Evolutionary conservation across 306 rosid species (phyloP).

Genomic region (Cicer pinnatifidum): DNA sequence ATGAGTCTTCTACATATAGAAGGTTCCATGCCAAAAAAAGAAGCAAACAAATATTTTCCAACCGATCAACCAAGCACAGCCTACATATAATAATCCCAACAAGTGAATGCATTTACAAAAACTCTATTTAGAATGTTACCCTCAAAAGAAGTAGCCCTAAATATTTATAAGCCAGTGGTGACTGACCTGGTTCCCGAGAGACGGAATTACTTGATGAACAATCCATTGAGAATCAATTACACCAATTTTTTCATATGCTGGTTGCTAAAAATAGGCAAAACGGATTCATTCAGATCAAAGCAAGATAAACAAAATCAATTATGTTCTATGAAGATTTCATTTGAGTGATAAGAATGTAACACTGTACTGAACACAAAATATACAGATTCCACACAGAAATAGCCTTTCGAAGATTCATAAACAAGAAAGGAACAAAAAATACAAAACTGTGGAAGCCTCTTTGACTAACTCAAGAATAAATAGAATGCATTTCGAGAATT

Average conservation of each 20-base stretch:
- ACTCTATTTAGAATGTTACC: slow-evolving; percentile 18
- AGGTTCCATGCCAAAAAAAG: no score
- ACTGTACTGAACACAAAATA: slow-evolving; percentile 25
- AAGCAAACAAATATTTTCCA: not conserved
- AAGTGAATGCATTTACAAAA: slow-evolving; percentile 17
- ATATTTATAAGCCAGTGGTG: slow-evolving; percentile 26
- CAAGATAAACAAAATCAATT: slow-evolving; percentile 6
- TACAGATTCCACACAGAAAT: slow-evolving; percentile 34
- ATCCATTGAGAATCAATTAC: slow-evolving; percentile 99
- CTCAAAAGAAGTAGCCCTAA: slow-evolving; percentile 12
- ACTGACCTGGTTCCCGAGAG: slow-evolving; percentile 89
- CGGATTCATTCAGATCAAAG: slow-evolving; percentile 34
- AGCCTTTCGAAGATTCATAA: slow-evolving; percentile 4
- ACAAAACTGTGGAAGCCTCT: slow-evolving; percentile 30
- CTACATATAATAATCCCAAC: slow-evolving; percentile 36
- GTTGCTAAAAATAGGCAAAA: slow-evolving; percentile 56
- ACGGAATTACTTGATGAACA: slow-evolving; percentile 92
- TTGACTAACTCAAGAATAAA: slow-evolving; percentile 25
- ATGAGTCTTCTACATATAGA: not conserved
- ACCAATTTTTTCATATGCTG: slow-evolving; percentile 95
- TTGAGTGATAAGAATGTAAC: slow-evolving; percentile 3
- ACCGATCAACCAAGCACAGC: slow-evolving; percentile 16
- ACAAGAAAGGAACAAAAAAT: slow-evolving; percentile 11
- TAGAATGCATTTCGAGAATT: slow-evolving; percentile 22
- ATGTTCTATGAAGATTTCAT: slow-evolving; percentile 28